A percentile compares a stretch with the other conserved stretches of the same genome.
These are phyloP conservation scores for Sabuloglossum arenarium DNA, from an alignment of 495 filamentous ascomycete species.

Conservation along the genomic window DNA sequence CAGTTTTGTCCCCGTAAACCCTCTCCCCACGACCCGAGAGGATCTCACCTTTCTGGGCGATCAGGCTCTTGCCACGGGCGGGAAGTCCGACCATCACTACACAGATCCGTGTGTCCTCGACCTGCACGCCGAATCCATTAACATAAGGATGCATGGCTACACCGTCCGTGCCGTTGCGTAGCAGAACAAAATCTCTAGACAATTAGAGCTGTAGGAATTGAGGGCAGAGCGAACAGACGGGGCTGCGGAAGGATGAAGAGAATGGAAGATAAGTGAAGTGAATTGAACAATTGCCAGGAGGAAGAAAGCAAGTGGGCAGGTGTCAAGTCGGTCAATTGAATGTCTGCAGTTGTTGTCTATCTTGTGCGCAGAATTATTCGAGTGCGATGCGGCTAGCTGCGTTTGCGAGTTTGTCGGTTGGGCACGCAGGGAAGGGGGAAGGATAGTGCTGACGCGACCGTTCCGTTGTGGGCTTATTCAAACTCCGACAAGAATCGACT, in stretches of 20 bases:
- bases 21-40: neutral
- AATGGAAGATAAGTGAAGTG: neutral
- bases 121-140: conserved; percentile 35
- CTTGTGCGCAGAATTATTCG: neutral
- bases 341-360: neutral
- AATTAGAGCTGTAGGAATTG: neutral
- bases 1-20: neutral
- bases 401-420: too few species aligned
- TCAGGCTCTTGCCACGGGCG: conserved; percentile 87
- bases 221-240: neutral
- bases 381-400: neutral
- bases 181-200: neutral
- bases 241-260: neutral
- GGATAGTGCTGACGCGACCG: neutral
- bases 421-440: too few species aligned
- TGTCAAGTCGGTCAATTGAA: neutral
- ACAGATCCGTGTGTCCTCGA: conserved; percentile 85
- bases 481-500: too few species aligned
- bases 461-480: neutral
- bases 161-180: neutral
- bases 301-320: neutral
- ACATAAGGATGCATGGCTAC: neutral
- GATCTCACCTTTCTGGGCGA: conserved; percentile 76
- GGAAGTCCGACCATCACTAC: conserved; percentile 98
- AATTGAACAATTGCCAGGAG: neutral